phyloP scores from a whole-genome alignment of 345 rosid genomes.

The Sapria himalayana region DNA sequence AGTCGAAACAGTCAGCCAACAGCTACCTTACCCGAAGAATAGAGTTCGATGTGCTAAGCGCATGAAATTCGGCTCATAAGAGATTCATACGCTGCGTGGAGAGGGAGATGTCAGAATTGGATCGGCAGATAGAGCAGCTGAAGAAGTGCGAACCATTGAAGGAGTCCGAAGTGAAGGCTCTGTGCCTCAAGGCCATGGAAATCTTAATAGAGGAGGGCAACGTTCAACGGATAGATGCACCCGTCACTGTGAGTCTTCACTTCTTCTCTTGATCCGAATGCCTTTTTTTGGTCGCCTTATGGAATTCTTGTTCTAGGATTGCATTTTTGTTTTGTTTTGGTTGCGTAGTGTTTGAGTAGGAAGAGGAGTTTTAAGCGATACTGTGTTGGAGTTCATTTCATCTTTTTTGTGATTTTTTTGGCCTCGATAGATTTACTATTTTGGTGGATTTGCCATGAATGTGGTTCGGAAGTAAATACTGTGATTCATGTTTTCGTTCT shows the following conservation, averaged over 20 bases:
- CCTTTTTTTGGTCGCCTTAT: neutral
- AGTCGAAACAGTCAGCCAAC: too few species aligned
- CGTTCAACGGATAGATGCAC: conserved; percentile 92
- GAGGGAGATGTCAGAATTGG: conserved; percentile 76
- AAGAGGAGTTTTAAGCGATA: too few species aligned
- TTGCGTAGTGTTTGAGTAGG: conserved; percentile 6
- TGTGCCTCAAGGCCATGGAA: conserved; percentile 91
- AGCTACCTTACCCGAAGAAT: too few species aligned
- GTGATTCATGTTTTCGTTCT: too few species aligned
- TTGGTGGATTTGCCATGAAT: neutral
- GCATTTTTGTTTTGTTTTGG: neutral
- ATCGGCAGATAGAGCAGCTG: conserved; percentile 83
- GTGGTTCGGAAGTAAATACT: too few species aligned
- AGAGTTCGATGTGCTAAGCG: too few species aligned
- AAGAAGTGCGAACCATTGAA: conserved; percentile 87
- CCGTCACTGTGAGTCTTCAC: conserved; percentile 47
- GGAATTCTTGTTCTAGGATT: neutral
- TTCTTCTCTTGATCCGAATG: neutral
- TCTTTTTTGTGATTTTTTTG: too few species aligned
- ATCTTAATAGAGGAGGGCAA: conserved; percentile 94
- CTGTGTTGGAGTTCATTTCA: too few species aligned
- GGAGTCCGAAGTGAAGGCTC: conserved; percentile 90
- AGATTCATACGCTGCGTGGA: too few species aligned
- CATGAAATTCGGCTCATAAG: too few species aligned
- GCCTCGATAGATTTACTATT: too few species aligned